phyloP scores from a whole-genome alignment of 2,329 filamentous ascomycete species.

The Tolypocladium ovalisporum region DNA sequence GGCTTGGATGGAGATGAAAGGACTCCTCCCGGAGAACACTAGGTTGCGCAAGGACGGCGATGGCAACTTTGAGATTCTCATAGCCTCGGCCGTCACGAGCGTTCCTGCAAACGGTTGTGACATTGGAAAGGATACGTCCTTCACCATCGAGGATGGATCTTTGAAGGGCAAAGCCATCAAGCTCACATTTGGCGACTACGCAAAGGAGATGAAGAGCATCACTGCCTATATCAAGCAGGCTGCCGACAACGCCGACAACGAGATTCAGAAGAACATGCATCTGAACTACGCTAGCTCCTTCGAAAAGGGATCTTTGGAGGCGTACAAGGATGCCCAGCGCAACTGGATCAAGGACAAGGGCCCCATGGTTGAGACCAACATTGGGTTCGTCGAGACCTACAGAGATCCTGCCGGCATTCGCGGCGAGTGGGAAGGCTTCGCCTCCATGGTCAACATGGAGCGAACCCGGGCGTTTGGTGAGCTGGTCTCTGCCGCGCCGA shows the following conservation, averaged over 20 bases:
- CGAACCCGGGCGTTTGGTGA: slow-evolving; percentile 79
- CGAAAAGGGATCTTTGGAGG: slow-evolving; percentile 59
- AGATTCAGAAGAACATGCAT: slow-evolving; percentile 64
- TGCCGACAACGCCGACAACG: slow-evolving; percentile 58
- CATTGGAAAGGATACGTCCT: slow-evolving; percentile 53
- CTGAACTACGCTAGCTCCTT: slow-evolving; percentile 67
- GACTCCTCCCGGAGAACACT: slow-evolving; percentile 66
- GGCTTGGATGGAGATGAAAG: slow-evolving; percentile 62
- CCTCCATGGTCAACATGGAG: slow-evolving; percentile 75
- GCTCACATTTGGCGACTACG: slow-evolving; percentile 65
- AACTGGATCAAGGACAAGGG: slow-evolving; percentile 77
- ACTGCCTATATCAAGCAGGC: slow-evolving; percentile 58
- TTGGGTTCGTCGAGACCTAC: slow-evolving; percentile 81
- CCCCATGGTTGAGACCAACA: slow-evolving; percentile 68
- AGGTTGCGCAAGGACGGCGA: slow-evolving; percentile 55
- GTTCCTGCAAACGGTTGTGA: slow-evolving; percentile 56
- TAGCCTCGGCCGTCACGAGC: slow-evolving; percentile 54
- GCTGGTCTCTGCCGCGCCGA: slow-evolving; percentile 70
- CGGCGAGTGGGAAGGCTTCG: slow-evolving; percentile 80
- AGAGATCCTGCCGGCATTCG: slow-evolving; percentile 71
- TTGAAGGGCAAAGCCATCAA: slow-evolving; percentile 58
- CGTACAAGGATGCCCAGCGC: slow-evolving; percentile 71
- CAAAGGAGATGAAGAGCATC: slow-evolving; percentile 59
- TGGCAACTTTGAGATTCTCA: slow-evolving; percentile 60
- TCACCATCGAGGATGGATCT: slow-evolving; percentile 45